phyloP scores from a whole-genome alignment of 495 filamentous ascomycete genomes.

The Neurospora sp. region DNA sequence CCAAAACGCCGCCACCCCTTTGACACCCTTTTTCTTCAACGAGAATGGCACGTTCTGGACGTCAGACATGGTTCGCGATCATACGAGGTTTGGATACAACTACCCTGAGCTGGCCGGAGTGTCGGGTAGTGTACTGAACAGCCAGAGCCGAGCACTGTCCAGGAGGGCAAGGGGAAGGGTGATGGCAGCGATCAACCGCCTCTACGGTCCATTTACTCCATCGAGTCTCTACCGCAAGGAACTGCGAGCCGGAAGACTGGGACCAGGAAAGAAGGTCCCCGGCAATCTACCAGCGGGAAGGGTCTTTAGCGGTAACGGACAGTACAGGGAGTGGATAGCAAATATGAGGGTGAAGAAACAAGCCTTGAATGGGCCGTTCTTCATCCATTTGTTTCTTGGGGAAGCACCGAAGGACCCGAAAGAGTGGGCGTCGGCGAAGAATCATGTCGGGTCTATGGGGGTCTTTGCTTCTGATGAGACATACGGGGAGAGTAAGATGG shows the following conservation, averaged over 20 bases:
- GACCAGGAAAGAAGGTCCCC: neutral
- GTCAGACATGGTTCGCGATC: slow-evolving; percentile 32
- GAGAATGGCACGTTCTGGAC: slow-evolving; percentile 40
- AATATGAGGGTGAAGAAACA: slow-evolving; percentile 48
- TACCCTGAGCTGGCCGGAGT: slow-evolving; percentile 43
- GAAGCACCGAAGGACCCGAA: slow-evolving; percentile 25
- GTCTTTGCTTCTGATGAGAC: slow-evolving; percentile 30
- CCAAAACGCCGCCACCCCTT: slow-evolving; percentile 26
- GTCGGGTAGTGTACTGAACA: slow-evolving; percentile 3
- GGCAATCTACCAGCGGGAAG: neutral
- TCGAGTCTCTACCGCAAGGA: slow-evolving; percentile 22
- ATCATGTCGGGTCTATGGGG: slow-evolving; percentile 44
- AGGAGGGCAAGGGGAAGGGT: slow-evolving; percentile 24
- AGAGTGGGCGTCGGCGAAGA: slow-evolving; percentile 33
- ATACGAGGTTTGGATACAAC: slow-evolving; percentile 46
- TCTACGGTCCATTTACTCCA: slow-evolving; percentile 40
- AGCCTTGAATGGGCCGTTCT: slow-evolving; percentile 44
- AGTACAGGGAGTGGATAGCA: slow-evolving; percentile 49
- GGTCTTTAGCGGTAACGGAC: slow-evolving; percentile 16
- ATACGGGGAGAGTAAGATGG: slow-evolving; percentile 7
- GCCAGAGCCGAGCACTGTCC: slow-evolving; percentile 2
- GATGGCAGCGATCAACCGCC: slow-evolving; percentile 38
- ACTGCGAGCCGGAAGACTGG: neutral
- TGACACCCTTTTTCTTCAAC: slow-evolving; percentile 38
- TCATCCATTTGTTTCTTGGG: slow-evolving; percentile 53